A percentile compares a stretch with the other conserved stretches of the same genome.
Conservation (phyloP, 2,329 filamentous ascomycete genomes). For the Myriosclerotinia duriaeana region DNA sequence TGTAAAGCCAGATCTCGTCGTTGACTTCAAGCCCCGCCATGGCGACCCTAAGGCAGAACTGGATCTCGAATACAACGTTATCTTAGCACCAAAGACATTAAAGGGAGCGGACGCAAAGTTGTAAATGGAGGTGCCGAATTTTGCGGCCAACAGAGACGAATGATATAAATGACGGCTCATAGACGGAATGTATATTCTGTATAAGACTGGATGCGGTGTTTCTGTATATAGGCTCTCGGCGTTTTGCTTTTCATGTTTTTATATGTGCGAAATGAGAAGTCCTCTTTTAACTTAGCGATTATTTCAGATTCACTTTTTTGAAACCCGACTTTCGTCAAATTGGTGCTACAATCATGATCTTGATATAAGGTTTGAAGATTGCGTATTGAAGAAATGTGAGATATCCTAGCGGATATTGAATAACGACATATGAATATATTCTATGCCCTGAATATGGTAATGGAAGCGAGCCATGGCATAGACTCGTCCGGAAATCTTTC, state of each 20-base stretch:
- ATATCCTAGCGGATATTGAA: neutral
- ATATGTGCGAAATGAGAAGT: slow-evolving; percentile 20
- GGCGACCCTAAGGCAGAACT: slow-evolving; percentile 40
- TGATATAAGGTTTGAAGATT: neutral
- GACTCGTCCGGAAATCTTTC: too few relatives aligned
- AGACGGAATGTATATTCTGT: neutral
- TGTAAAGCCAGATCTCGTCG: slow-evolving; percentile 52
- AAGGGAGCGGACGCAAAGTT: slow-evolving; percentile 10
- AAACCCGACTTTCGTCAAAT: neutral
- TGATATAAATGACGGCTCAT: neutral
- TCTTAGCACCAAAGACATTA: slow-evolving; percentile 26
- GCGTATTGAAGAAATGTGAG: neutral
- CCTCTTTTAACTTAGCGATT: slow-evolving; percentile 16
- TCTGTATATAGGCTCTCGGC: slow-evolving; percentile 10
- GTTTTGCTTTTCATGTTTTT: neutral
- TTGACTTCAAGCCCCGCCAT: slow-evolving; percentile 45
- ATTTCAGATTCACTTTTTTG: neutral
- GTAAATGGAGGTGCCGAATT: neutral
- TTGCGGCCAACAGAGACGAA: neutral
- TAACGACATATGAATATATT: neutral
- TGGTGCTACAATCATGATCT: neutral
- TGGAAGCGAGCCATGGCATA: too few relatives aligned
- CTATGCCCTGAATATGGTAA: neutral
- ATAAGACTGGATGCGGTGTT: slow-evolving; percentile 7
- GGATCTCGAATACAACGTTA: slow-evolving; percentile 42